Base-by-base conservation (phyloP, 352 stramenopile species). In the Thalassiosira hispida region DNA sequence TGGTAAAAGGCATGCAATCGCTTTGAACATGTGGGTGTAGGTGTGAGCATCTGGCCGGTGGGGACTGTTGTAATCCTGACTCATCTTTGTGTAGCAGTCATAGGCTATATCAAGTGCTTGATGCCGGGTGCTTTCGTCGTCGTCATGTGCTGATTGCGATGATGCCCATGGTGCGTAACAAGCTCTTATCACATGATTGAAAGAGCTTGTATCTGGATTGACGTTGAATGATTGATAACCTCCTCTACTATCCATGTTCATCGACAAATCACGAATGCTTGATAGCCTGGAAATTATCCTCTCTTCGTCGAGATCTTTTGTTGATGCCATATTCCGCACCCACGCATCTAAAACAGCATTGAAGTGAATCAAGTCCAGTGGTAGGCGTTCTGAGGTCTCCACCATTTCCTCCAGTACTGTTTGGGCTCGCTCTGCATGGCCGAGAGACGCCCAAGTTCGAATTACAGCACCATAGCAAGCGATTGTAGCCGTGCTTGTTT, bases 1-100 rank as follows among this genome's bases (percentile, higher is more conserved):
- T 31, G 75, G 67, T 20, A 69, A 25, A n/a, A 83, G 62, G 22
- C 42, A 72, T 16, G 70, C 35, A 27, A 83, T 44, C 8, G 75
- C 75, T 73, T 78, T 83, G 57, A 83, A 79, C 42, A 83, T 70
- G n/a, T 83, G 75, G 25, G 52, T 18, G 67, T 75, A 83, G 16
- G 75, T 83, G 52, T 83, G 75, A 1, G 75, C 75, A 65, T 83
- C 75, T 25, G 75, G 67, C 18, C 35, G 51, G 31, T 72, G 22
- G 9, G 60, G 22, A 18, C 42, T 66, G 14, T 68, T 64, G 27
- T 62, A 60, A 22, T 62, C 67, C 68, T 55, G 27, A 29, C 35
- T 64, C 75, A 83, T 83, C 29, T 31, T 70, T 38, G 46, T 53
- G 29, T 79, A 83, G n/a, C 53, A 49, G 12, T 75, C 61, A 44